Evolutionary conservation across 805 yeast species (phyloP), one percentile per base, ranked within the genome.

Genomic region (Barnettozyma populi): DNA sequence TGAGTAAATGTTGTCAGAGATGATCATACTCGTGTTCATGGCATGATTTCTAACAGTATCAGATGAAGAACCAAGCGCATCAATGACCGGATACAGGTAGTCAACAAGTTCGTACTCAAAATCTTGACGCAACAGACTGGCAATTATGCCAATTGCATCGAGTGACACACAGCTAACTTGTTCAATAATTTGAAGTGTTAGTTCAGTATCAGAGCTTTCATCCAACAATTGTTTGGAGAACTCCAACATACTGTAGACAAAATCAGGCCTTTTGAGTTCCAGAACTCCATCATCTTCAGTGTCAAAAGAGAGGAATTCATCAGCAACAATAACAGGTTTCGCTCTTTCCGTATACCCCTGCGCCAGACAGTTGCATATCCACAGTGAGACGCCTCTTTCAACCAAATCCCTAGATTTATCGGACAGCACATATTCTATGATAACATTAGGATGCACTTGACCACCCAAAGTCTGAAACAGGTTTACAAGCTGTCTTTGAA

Each of bases 1-100:
- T 31, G 68, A 57, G 50, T 82, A 84, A 11, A 81, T 67, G 5
- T 69, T 61, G 9, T 64, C 53, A 0, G 87, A 76, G 5, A 90
- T 66, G 3, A 77, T 67, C 18, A 68, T 49, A 4, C 80, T 66
- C 1, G 88, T 78, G 1, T 60, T 52, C 52, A 78, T 76, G 34
- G 96, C 78, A 57, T 70, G 74, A 48, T 71, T 51, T 52, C 84
- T 61, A 7, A 78, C 62, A 51, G 63, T 37, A 27, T 72, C 62
- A 53, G 78, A 65, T 16, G 74, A 52, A 7, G 81, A 79, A 0
- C 95, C 89, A 34, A 92, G 66, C 36, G 80, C 75, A 44, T 87
- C 90, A 23, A 90, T 72, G 0, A 90, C 73, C 0, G 92, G 85
- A 55, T 80, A 87, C 7, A 94, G 62, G 47, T 76, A 73, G 51